Evolutionary conservation across 2,329 filamentous ascomycete species (phyloP), one percentile per base, ranked within the genome.

Genomic region (Alternaria arborescens): DNA sequence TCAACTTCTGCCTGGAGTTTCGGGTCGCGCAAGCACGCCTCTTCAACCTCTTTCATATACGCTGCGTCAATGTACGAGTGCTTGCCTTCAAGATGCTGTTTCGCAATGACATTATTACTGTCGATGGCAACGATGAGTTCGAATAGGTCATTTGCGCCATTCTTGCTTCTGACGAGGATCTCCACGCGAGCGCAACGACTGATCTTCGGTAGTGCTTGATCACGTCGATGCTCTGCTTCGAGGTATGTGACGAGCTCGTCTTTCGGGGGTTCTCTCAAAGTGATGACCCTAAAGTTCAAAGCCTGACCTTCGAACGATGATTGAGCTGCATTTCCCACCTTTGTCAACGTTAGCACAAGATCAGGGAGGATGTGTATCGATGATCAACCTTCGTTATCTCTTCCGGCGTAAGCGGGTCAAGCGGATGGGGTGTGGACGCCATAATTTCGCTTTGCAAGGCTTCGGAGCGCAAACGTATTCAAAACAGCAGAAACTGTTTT

Each of bases 261-360:
- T 71, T 87, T 87, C 1, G 76, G 72, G 0, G 84, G 85, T 61
- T 87, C 85, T 14, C 72, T 71, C 10, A 87, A 78, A 0, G 82
- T 84, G 61, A 86, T 82, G 55, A 83, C 80, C 4, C 84, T 80
- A 65, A 86, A 87, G 56, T 80, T 78, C 8, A 75, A 65, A 2
- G 65, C 74, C 0, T 74, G 60, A 3, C 69, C 73, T 2, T 74
- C 70, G 5, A 82, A 76, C 2, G 75, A 61, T 40, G 77, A 69
- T 3, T 78, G 77, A 0, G 81, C 79, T 48, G 73, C 62, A 50
- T 78, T 66, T 26, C 73, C 72, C 55, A 62, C 64, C 67, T 70
- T 22, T 20, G 0, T 41, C 1, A 4, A n/a, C 5, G 0, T 41
- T 1, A 41, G 3, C 4, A 12, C 14, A 12, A 3, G 4, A 22